These are phyloP conservation scores for Stachybotrys chartarum DNA, from an alignment of 2,329 filamentous ascomycete species.

Conservation along the genomic window DNA sequence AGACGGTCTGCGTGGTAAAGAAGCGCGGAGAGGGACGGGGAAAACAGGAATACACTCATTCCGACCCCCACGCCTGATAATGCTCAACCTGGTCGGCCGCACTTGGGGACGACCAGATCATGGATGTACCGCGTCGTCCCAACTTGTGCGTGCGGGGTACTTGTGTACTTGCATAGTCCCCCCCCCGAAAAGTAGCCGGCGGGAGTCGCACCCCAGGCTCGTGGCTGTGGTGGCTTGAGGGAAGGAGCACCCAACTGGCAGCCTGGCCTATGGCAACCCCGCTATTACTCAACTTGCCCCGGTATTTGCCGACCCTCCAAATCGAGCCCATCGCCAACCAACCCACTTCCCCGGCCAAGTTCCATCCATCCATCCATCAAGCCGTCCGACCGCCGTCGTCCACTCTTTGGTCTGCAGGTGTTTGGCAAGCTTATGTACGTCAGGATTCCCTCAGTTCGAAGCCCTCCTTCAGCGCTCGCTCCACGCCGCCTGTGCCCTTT, in stretches of 20 bases:
- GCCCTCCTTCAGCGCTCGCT: background rate
- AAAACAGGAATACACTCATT: too few species aligned
- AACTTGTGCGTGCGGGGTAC: background rate
- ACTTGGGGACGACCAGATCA: too few species aligned
- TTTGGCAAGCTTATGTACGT: background rate
- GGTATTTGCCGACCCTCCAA: background rate
- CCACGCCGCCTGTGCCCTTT: too few species aligned
- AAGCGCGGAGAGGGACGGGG: too few species aligned
- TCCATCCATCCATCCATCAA: background rate
- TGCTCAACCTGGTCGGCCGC: too few species aligned
- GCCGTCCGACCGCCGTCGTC: background rate
- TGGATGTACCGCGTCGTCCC: background rate
- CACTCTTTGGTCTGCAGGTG: background rate
- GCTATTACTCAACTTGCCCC: slow-evolving; percentile 20
- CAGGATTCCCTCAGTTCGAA: background rate
- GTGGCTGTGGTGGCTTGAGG: background rate
- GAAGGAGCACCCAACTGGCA: background rate
- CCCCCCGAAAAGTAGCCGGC: background rate
- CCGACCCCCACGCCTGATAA: too few species aligned
- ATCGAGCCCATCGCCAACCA: background rate
- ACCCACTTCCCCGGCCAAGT: background rate
- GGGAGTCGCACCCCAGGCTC: background rate
- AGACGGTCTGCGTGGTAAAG: too few species aligned
- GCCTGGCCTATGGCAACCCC: slow-evolving; percentile 24
- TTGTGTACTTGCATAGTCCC: too few species aligned